Evolutionary conservation across 2,329 filamentous ascomycete species (phyloP).

Genomic region (Xylaria sp.): DNA sequence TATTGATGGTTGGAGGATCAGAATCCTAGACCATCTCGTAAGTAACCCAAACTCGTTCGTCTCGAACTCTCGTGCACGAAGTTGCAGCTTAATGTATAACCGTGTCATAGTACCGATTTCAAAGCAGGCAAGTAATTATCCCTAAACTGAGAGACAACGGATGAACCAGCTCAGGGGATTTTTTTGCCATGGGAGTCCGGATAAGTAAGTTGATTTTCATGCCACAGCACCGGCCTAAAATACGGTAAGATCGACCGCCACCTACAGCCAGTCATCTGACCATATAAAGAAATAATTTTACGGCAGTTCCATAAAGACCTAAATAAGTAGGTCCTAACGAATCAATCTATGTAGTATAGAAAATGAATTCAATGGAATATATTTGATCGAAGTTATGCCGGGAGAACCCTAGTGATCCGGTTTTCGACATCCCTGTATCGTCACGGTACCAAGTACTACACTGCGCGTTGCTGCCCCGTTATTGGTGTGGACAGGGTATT

Average conservation of each 20-base stretch:
- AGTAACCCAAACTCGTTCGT: constrained; percentile 1
- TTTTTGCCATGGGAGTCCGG: constrained; percentile 12
- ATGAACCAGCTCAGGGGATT: constrained; percentile 5
- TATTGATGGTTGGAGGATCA: constrained; percentile 6
- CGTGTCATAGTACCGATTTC: constrained; percentile 6
- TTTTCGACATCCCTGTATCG: constrained; percentile 19
- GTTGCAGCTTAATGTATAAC: constrained; percentile 5
- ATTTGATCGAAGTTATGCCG: constrained; percentile 23
- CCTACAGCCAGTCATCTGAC: background rate
- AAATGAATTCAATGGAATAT: constrained; percentile 5
- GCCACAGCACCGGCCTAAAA: background rate
- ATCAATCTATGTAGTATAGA: background rate
- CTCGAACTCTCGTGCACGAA: background rate
- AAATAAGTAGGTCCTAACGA: background rate
- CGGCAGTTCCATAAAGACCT: constrained; percentile 2
- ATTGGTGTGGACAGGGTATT: constrained; percentile 27
- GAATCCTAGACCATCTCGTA: constrained; percentile 3
- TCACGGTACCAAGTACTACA: constrained; percentile 13
- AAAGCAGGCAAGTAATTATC: background rate
- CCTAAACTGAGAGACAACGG: background rate
- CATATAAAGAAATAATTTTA: background rate
- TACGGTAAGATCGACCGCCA: constrained; percentile 9
- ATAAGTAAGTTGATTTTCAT: constrained; percentile 10
- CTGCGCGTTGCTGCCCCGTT: constrained; percentile 11
- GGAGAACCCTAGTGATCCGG: constrained; percentile 20